Evolutionary conservation across 73 alveolate genomes (phyloP).

Genomic region (Symbiodinium pilosum): DNA sequence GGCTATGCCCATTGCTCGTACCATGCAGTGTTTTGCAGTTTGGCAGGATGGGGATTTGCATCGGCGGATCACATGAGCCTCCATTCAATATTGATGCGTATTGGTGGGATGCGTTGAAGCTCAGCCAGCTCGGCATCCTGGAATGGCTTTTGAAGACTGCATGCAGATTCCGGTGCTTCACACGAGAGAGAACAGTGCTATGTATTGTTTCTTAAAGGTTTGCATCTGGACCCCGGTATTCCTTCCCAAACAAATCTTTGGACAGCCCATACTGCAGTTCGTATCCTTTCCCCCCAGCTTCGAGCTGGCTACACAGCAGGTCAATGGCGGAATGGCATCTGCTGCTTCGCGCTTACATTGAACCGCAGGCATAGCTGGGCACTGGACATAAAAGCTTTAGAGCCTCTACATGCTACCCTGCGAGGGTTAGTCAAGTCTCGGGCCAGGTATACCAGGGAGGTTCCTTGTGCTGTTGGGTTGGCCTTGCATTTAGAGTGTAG

Average conservation of each 20-base stretch:
- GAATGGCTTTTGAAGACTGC: neutral
- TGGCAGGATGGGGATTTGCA: neutral
- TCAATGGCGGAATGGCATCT: constrained; percentile 85
- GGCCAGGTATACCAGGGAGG: no score
- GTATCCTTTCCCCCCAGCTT: neutral
- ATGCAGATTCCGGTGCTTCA: neutral
- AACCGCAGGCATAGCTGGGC: constrained; percentile 33
- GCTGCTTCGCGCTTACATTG: constrained; percentile 71
- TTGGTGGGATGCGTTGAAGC: neutral
- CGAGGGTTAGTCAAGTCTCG: no score
- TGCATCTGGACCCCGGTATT: no score
- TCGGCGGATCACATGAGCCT: neutral
- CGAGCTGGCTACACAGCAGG: neutral
- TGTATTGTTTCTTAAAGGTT: no score
- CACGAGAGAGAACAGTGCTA: neutral
- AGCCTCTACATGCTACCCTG: no score
- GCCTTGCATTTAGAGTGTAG: no score
- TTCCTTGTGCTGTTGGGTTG: no score
- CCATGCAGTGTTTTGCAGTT: no score
- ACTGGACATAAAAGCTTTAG: neutral
- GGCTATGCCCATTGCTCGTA: no score
- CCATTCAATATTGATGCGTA: neutral
- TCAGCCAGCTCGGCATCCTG: neutral
- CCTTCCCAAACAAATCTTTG: neutral
- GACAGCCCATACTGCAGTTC: neutral